A percentile compares a stretch with the other conserved stretches of the same genome.
phyloP scores from a whole-genome alignment of 208 protist species.

The Crithidia thermophila region DNA sequence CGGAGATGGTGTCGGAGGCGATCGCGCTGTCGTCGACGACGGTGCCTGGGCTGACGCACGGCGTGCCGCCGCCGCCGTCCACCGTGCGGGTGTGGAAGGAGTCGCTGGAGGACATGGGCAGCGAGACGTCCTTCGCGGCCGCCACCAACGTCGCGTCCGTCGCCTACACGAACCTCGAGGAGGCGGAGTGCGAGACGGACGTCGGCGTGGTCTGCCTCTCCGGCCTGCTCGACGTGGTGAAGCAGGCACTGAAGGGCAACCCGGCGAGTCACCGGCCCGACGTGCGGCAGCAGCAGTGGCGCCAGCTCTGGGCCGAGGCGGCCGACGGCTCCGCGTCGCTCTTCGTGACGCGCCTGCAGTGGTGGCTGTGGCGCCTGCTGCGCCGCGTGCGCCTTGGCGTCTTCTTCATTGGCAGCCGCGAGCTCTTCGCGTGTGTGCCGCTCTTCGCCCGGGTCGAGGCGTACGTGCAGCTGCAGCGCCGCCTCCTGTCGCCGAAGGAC shows the following conservation, averaged over 20 bases:
- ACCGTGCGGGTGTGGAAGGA: conserved; percentile 37
- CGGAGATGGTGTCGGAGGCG: conserved; percentile 29
- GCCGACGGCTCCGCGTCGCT: conserved; percentile 30
- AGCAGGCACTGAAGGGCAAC: conserved; percentile 21
- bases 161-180: conserved; percentile 35
- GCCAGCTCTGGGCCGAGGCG: conserved; percentile 36
- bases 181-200: conserved; percentile 56
- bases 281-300: conserved; percentile 34
- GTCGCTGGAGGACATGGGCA: conserved; percentile 34
- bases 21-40: conserved; percentile 16
- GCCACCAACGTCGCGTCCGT: conserved; percentile 8
- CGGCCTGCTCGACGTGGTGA: conserved; percentile 40
- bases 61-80: conserved; percentile 1
- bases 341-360: conserved; percentile 66
- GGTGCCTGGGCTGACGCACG: not conserved
- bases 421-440: conserved; percentile 60
- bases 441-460: conserved; percentile 58
- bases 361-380: conserved; percentile 75
- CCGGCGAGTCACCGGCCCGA: conserved; percentile 25
- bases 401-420: conserved; percentile 70
- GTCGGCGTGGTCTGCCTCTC: conserved; percentile 72
- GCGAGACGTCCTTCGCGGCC: conserved; percentile 21
- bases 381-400: conserved; percentile 57
- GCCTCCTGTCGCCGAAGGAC: conserved; percentile 25
- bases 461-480: conserved; percentile 62